Base-by-base conservation (phyloP, 2,329 filamentous ascomycete species). In the Gnomoniopsis sp. region DNA sequence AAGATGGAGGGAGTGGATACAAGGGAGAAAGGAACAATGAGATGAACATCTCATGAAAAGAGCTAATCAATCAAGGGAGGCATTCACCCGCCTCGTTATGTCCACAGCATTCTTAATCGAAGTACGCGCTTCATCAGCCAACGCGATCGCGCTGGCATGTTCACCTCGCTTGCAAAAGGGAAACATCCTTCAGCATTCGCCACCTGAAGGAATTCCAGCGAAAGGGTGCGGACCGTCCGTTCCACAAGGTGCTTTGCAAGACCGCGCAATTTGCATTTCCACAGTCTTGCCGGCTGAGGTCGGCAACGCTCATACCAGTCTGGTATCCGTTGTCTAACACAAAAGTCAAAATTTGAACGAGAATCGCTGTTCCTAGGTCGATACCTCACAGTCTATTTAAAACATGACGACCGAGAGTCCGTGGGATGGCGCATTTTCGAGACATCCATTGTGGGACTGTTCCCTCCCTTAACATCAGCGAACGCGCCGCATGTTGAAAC, bases 101-200 rank as follows among this genome's bases (percentile, higher is more conserved):
- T 54, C 44, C 43, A 19, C 26, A 55, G 48, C 52, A 55, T 51
- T 52, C 50, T 41, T 55, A 33, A 12, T 50, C 49, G 44, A 50
- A 49, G 46, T 52, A 33, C 50, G 26, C 46, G 33, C 36, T 34
- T 34, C 38, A 52, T 30, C 22, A 46, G 21, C 26, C 4, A 55
- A 30, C 52, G 55, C 49, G 51, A 44, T 49, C 59, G 56, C 53
- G 55, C 56, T 60, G 60, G 60, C 46, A 60, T 55, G 57, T 19
- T 53, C 22, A 14, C 36, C 38, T 47, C 26, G 46, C n/a, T 34
- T n/a, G n/a, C n/a, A 57, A 57, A 49, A 56, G 26, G 56, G 43
- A 50, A 51, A 50, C 48, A 51, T 41, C 33, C 43, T 49, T 55
- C 50, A 51, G 55, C 51, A 51, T 49, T 50, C 23, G 49, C 48